Conservation (phyloP, 768 basidiomycete genomes). For the Rhizopogon vinicolor region DNA sequence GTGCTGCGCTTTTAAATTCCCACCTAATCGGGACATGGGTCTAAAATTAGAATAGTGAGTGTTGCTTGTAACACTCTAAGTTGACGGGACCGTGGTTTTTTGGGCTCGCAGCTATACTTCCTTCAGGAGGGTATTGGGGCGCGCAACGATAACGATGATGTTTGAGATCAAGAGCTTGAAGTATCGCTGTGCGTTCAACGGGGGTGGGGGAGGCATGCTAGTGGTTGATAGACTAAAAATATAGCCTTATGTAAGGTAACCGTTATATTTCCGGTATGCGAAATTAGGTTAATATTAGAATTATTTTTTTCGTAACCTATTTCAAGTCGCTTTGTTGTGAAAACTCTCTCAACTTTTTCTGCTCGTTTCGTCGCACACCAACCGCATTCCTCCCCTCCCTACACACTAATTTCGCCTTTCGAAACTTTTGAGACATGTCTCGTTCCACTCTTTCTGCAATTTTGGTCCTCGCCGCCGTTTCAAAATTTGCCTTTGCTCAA, state of each 20-base stretch:
- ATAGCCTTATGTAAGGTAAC: neutral
- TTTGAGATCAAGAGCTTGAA: no score
- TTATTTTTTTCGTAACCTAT: neutral
- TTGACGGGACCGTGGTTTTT: no score
- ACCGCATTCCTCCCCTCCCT: neutral
- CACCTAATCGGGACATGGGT: no score
- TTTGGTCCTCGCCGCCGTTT: slow-evolving; percentile 25
- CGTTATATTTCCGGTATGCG: slow-evolving; percentile 1
- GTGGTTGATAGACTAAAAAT: neutral
- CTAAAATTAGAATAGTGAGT: no score
- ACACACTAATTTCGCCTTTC: neutral
- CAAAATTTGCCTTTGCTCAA: slow-evolving; percentile 26
- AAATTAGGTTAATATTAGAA: neutral
- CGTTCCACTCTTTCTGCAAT: slow-evolving; percentile 42
- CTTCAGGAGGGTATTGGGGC: no score
- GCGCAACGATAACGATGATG: no score
- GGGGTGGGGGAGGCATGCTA: neutral
- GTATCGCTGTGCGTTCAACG: no score
- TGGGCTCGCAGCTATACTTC: no score
- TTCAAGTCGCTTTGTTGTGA: neutral
- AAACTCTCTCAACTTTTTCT: neutral
- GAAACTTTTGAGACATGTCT: slow-evolving; percentile 35
- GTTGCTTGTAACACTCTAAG: no score
- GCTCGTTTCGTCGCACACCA: neutral
- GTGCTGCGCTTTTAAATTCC: no score